Base-by-base conservation (phyloP, 768 basidiomycete species). In the Hortiboletus campestris region DNA sequence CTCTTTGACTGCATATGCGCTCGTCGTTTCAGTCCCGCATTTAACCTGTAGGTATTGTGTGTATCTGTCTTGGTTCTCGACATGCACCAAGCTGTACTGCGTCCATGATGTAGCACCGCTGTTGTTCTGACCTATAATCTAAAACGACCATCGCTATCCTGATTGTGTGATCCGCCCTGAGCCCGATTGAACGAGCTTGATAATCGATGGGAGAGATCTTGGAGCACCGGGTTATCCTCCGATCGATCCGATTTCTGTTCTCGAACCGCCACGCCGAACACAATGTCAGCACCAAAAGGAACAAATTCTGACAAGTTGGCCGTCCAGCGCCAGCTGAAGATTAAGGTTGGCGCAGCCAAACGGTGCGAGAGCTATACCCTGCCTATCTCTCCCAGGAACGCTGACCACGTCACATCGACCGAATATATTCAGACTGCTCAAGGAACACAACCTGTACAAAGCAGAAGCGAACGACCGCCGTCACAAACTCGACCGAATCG, bases 281-380 rank as follows among this genome's bases (percentile, higher is more conserved):
- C 43, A n/a, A 69, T 65, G 63, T 55, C 61, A 25, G 22, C 50
- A 50, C 41, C 53, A 11, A 49, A 59, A 39, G 53, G 31, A 62
- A 34, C 44, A 41, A 43, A 22, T 43, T 61, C 62, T 46, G 71
- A 63, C 46, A 60, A 55, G 57, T 14, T 60, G 47, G 72, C 80
- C 29, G 65, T 84, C 46, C 78, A 78, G 48, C 80, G 82, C 50
- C 88, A 91, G 63, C 80, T 94, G 58, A 88, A 83, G 72, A 93
- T 92, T 77, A 91, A 90, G 74, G 64, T 84, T 6, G 84, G 84
- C 29, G 81, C 76, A 39, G 80, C 83, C 45, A 80, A 78, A 68
- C 78, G 91, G 91, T 91, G 61, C 63, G 74, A 61, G 42, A 13
- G 50, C 53, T 42, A 46, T 39, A 55, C 64, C 59, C 58, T 58